phyloP scores from a whole-genome alignment of 768 basidiomycete genomes.

The Macrocybe gigantea region DNA sequence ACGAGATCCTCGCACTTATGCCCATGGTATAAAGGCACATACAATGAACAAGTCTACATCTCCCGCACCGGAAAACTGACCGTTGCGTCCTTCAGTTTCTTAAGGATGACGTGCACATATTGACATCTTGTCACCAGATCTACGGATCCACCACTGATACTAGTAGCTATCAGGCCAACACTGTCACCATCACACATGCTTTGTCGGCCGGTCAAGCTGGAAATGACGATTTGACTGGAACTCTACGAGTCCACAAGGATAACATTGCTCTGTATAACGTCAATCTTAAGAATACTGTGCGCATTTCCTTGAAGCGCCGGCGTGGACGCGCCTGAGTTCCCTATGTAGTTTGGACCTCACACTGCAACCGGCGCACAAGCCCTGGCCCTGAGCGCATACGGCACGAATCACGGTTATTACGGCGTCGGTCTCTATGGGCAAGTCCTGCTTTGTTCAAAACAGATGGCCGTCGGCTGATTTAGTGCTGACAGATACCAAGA shows the following conservation, averaged over 20 bases:
- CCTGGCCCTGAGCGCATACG: slow-evolving; percentile 20
- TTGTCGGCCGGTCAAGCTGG: slow-evolving; percentile 20
- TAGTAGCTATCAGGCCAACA: slow-evolving; percentile 19
- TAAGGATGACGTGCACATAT: background rate
- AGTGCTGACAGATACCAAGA: slow-evolving; percentile 14
- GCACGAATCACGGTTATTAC: slow-evolving; percentile 20
- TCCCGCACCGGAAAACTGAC: slow-evolving; percentile 34
- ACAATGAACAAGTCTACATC: slow-evolving; percentile 35
- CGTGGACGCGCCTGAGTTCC: background rate
- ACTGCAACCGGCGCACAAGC: slow-evolving; percentile 16
- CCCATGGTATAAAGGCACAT: slow-evolving; percentile 19
- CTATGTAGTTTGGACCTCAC: slow-evolving; percentile 12
- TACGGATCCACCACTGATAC: slow-evolving; percentile 25
- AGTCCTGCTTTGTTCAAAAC: background rate
- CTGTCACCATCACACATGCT: slow-evolving; percentile 21
- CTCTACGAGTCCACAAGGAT: slow-evolving; percentile 23
- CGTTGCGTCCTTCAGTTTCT: slow-evolving; percentile 10
- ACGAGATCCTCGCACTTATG: too few species aligned
- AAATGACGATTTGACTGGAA: slow-evolving; percentile 22
- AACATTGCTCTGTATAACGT: slow-evolving; percentile 26
- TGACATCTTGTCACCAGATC: slow-evolving; percentile 11
- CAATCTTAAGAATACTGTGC: slow-evolving; percentile 23
- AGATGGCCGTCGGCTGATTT: background rate
- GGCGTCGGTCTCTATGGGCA: slow-evolving; percentile 16
- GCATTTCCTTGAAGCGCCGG: background rate